These are phyloP conservation scores for Saccharomycopsis fodiens DNA, from an alignment of 805 yeast species.

Conservation along the genomic window DNA sequence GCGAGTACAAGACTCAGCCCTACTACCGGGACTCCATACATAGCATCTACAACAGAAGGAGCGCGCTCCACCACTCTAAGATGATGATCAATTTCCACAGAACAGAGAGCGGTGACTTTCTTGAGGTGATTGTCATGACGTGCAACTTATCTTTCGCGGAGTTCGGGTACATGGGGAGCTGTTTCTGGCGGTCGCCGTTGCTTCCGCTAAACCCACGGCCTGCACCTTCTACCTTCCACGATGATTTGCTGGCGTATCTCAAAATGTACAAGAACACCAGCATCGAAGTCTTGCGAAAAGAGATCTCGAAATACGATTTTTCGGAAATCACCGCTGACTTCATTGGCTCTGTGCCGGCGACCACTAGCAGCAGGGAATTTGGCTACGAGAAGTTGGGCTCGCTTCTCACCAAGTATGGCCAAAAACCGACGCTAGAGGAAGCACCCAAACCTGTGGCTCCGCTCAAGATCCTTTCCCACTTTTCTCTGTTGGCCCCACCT, in stretches of 20 bases:
- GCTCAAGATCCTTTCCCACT: constrained; percentile 31
- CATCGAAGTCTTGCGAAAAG: constrained; percentile 22
- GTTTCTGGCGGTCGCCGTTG: constrained; percentile 36
- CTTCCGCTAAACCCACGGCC: constrained; percentile 20
- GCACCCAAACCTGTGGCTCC: background rate
- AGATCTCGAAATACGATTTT: constrained; percentile 27
- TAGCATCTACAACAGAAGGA: constrained; percentile 25
- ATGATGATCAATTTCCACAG: constrained; percentile 36
- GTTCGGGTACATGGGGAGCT: constrained; percentile 34
- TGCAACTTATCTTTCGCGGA: constrained; percentile 34
- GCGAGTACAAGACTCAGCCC: background rate
- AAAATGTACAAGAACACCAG: constrained; percentile 24
- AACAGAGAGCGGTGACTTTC: constrained; percentile 21
- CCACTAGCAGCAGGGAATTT: background rate
- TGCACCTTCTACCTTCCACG: constrained; percentile 25
- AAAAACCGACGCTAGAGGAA: constrained; percentile 15
- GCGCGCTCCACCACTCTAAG: constrained; percentile 38
- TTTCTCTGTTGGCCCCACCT: constrained; percentile 34
- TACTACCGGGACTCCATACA: background rate
- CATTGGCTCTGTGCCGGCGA: constrained; percentile 36
- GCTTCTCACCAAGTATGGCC: constrained; percentile 27
- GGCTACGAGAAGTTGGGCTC: constrained; percentile 28
- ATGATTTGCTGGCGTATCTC: constrained; percentile 29
- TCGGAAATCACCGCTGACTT: constrained; percentile 32
- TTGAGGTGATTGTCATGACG: constrained; percentile 35